Base-by-base conservation (phyloP, 257 asterid species). In the Solanum etuberosum region DNA sequence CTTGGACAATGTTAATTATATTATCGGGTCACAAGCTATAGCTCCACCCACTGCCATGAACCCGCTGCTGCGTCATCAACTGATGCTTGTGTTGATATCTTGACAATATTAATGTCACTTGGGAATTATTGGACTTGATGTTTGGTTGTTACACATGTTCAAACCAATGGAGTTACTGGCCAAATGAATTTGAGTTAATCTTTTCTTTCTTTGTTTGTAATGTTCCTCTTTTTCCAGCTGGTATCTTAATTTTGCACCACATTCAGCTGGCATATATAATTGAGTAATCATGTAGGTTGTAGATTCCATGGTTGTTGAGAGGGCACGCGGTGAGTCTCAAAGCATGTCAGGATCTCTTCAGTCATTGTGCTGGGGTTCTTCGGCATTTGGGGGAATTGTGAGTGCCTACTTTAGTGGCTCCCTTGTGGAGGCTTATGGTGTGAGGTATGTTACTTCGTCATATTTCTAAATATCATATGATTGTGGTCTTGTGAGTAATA, bases 241-340 rank as follows among this genome's bases (percentile, higher is more conserved):
- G 42, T 31, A 81, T 46, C 68, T 81, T 40, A 38, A 40, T 85
- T 43, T 34, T 71, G 29, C 61, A 21, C 34, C 37, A 21, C 25
- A 61, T 72, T 31, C 84, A 46, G 40, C 13, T 48, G 48, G 37
- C 87, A 88, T 81, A 40, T 73, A 65, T 89, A 88, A 90, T 88
- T 85, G 83, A 89, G 88, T 78, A 84, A 68, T 86, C 67, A 61
- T 90, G 88, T 88, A 97, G 99, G 99, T 97, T 86, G 99, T 97
- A 86, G 99, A 95, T 93, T 97, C 99, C 86, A 97, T 97, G 99
- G 98, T 97, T 88, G 99, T 96, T 43, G 99, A 96, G 91, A 94
- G 97, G 93, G 97, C 99, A 86, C 99, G 99, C 43, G 99, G 99
- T 38, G 99, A 97, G 91, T 97, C 99, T 76, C 99, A 97, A 84